Base-by-base conservation (phyloP, 345 rosid genomes). In the Raphanus raphanistrum region DNA sequence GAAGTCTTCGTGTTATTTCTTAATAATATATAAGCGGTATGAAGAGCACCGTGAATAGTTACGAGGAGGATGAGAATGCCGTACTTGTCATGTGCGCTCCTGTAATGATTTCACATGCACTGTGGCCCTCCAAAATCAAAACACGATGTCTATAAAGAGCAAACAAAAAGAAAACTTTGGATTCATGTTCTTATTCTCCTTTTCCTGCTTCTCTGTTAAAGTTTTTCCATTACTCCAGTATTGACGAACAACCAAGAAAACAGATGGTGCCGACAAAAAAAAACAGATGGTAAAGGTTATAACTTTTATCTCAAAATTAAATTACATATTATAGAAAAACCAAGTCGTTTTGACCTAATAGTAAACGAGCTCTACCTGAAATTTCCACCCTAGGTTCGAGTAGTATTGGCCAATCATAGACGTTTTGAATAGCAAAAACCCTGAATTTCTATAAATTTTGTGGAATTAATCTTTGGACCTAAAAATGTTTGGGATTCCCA, bases 201-300 rank as follows among this genome's bases (percentile, higher is more conserved):
- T 79, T 59, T 36, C 61, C 32, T 61, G 77, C 82, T 67, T 73
- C 52, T 68, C 82, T 79, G 75, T 73, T 5, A 79, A 79, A 73
- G 82, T 38, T 38, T 21, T 61, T 10, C 29, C 48, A 74, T 21
- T 21, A 21, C 21, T 21, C 21, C 21, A 21, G 74, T 38, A 79
- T 74, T 79, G 79, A 25, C 1, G 75, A 25, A 74, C 59, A 63
- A 41, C 75, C 54, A 66, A 50, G 4, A 50, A 65, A 57, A 35
- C 58, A 74, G 21, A 21, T 21, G 21, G 21, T 21, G 21, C 21
- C 21, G 21, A 21, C 21, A 21, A 21, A 21, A 21, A 21, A 21
- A 21, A 21, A 21, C 21, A 21, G 29, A 74, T 68, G 66, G 61
- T 62, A 66, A 48, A 72, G 27, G 43, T 43, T 25, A 12, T 29